A percentile compares a stretch with the other conserved stretches of the same genome.
These are phyloP conservation scores for Saturnispora quitensis DNA, from an alignment of 805 yeast genomes.

Conservation along the genomic window DNA sequence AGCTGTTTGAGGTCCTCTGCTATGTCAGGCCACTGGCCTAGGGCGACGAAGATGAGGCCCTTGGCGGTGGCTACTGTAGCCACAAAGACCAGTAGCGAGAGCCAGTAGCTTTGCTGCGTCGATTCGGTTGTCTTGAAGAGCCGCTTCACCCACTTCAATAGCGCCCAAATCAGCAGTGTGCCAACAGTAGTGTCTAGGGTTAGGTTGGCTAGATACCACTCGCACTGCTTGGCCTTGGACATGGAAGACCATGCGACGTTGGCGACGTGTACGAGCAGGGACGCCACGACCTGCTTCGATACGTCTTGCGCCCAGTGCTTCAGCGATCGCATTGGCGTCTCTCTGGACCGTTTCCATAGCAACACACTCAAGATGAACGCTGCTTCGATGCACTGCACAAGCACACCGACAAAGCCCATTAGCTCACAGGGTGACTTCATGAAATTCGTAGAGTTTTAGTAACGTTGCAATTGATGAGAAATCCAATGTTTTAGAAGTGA, in stretches of 20 bases:
- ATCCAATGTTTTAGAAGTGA: neutral
- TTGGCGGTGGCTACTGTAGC: constrained; percentile 49
- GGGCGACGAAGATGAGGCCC: constrained; percentile 34
- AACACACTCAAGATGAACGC: constrained; percentile 64
- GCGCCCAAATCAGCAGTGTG: constrained; percentile 57
- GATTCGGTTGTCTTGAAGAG: neutral
- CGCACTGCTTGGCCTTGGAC: constrained; percentile 48
- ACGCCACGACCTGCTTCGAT: constrained; percentile 81
- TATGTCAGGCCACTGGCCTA: neutral
- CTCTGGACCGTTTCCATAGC: constrained; percentile 67
- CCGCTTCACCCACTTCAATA: constrained; percentile 14
- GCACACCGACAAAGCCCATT: constrained; percentile 77
- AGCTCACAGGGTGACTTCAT: constrained; percentile 38
- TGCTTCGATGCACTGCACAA: constrained; percentile 73
- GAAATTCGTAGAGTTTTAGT: neutral
- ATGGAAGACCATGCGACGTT: constrained; percentile 44
- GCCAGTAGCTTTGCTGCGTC: neutral
- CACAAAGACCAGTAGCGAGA: neutral
- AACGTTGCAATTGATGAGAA: neutral
- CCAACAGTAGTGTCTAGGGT: constrained; percentile 91
- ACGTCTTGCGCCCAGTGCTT: constrained; percentile 85
- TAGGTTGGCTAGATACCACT: constrained; percentile 87
- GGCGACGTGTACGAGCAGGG: constrained; percentile 72
- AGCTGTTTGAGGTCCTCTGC: neutral
- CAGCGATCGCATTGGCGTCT: constrained; percentile 80